Conservation (phyloP, 495 filamentous ascomycete genomes). For the Penicillium waksmanii region DNA sequence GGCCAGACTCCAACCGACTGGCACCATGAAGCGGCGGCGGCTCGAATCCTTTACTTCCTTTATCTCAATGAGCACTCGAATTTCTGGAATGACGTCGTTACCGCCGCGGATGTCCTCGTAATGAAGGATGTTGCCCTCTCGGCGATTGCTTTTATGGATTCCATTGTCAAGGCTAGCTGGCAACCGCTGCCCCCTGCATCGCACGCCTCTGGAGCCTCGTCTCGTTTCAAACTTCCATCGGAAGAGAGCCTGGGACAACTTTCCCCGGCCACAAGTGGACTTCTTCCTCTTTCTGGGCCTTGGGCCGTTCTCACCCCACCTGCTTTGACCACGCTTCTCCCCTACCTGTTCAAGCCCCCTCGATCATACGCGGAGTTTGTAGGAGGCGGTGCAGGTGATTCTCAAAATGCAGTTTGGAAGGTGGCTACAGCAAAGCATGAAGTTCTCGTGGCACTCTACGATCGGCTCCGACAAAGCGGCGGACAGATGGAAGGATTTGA, state of each 20-base stretch:
- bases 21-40: conserved; percentile 54
- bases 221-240: conserved; percentile 47
- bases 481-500: conserved; percentile 41
- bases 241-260: conserved; percentile 42
- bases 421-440: conserved; percentile 64
- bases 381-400: conserved; percentile 59
- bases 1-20: conserved; percentile 44
- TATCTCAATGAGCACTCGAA: conserved; percentile 54
- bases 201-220: conserved; percentile 22
- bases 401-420: conserved; percentile 61
- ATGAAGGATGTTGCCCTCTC: conserved; percentile 62
- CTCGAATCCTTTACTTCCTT: conserved; percentile 59
- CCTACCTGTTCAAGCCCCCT: conserved; percentile 63
- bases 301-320: conserved; percentile 58
- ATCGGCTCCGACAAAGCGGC: conserved; percentile 34
- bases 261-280: conserved; percentile 40
- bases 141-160: conserved; percentile 55
- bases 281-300: conserved; percentile 50
- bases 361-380: conserved; percentile 61
- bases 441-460: conserved; percentile 51
- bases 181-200: conserved; percentile 31
- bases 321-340: conserved; percentile 54
- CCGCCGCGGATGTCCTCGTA: conserved; percentile 58
- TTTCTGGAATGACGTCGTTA: conserved; percentile 57
- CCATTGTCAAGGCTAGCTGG: conserved; percentile 62